Conservation (phyloP, 257 asterid genomes). For the Capsicum chinense region DNA sequence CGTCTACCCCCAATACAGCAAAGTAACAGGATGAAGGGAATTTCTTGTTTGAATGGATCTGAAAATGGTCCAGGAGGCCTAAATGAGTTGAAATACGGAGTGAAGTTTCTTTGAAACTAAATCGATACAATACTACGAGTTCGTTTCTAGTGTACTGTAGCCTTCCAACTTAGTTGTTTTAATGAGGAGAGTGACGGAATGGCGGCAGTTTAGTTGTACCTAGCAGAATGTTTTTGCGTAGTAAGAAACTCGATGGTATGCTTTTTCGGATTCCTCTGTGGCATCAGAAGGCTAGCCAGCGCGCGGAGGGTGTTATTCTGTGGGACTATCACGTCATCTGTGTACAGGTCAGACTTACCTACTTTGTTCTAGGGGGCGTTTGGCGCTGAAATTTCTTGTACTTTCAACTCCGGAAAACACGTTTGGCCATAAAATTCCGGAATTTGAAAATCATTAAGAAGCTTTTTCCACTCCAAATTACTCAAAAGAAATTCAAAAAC, state of each 20-base stretch:
- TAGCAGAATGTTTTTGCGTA: neutral
- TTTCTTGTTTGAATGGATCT: neutral
- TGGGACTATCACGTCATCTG: constrained; percentile 97
- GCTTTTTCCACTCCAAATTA: too few species aligned
- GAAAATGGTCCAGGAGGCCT: neutral
- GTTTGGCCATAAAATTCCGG: too few species aligned
- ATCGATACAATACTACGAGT: neutral
- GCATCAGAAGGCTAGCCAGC: constrained; percentile 96
- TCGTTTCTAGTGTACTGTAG: neutral
- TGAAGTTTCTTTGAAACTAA: neutral
- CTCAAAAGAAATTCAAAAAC: too few species aligned
- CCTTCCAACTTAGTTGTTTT: neutral
- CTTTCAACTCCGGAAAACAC: too few species aligned
- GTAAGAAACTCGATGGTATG: neutral
- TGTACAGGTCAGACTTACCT: constrained; percentile 61
- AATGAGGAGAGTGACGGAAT: neutral
- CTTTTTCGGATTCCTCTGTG: constrained; percentile 77
- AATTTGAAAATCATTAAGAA: too few species aligned
- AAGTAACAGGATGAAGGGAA: neutral
- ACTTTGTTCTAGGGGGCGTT: neutral
- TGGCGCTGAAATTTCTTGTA: too few species aligned
- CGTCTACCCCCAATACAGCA: too few species aligned
- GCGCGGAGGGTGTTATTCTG: constrained; percentile 89
- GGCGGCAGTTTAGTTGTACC: neutral
- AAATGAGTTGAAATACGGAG: neutral